Evolutionary conservation across 345 rosid species (phyloP).

Genomic region (Camelina hispida): DNA sequence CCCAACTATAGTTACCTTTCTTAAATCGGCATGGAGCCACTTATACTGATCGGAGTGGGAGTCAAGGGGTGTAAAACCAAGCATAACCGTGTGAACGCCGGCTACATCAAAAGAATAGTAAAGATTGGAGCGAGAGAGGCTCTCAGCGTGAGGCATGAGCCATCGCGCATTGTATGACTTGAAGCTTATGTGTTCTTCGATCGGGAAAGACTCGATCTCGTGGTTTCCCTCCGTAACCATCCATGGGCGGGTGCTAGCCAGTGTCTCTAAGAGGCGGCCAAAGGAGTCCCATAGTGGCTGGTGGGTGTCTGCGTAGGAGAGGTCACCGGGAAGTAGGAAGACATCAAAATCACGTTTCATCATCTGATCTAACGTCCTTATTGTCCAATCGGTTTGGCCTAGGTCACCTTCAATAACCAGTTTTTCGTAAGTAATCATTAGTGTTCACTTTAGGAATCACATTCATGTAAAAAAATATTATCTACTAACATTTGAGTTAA

Average conservation of each 20-base stretch:
- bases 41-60: conserved; percentile 62
- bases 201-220: conserved; percentile 65
- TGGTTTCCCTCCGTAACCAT: conserved; percentile 95
- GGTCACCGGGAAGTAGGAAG: conserved; percentile 74
- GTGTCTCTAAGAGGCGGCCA: conserved; percentile 75
- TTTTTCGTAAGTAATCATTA: conserved; percentile 1
- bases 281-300: conserved; percentile 93
- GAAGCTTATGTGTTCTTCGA: conserved; percentile 59
- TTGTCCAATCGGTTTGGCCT: conserved; percentile 90
- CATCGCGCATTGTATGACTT: conserved; percentile 80
- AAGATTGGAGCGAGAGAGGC: conserved; percentile 74
- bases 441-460: conserved; percentile 1
- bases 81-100: conserved; percentile 55
- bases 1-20: conserved; percentile 35
- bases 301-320: conserved; percentile 73
- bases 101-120: conserved; percentile 81
- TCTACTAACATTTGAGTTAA: neutral
- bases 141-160: conserved; percentile 80
- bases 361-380: conserved; percentile 58
- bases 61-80: conserved; percentile 64
- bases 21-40: conserved; percentile 66
- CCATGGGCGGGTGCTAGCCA: conserved; percentile 83
- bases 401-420: conserved; percentile 64
- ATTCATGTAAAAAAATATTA: neutral
- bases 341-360: conserved; percentile 62